Base-by-base conservation (phyloP, 1,139 yeast species). In the Yamadazyma aaseri region DNA sequence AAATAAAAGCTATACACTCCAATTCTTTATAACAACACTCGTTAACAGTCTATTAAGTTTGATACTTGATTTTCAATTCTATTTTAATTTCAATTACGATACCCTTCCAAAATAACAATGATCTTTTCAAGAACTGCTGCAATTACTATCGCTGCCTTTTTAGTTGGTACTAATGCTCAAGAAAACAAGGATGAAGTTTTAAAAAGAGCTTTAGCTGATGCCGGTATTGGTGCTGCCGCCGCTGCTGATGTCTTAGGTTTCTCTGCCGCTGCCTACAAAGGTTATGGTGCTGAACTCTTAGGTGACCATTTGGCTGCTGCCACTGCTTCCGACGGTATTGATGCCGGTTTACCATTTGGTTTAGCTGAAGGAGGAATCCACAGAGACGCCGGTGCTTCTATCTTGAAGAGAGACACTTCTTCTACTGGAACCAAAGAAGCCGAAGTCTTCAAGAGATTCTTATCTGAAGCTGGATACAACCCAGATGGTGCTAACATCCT, bases 191-290 rank as follows among this genome's bases (percentile, higher is more conserved):
- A 25, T 5, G 35, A 31, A 23, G 16, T 43, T 27, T 32, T 42
- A 25, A 49, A 50, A 41, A 47, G 53, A 41, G 43, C 38, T 29
- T 35, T 40, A 18, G 38, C 32, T 20, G 50, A 37, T 11, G 47
- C 43, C 28, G 49, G 46, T 33, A 36, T 38, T 22, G 38, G 37
- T 20, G 46, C 35, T 30, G 37, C 21, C 26, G 49, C 42, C 25
- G 33, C 29, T 17, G 42, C 38, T 26, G 33, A 34, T 12, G 18
- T 41, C 27, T 39, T 40, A 25, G 45, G 44, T 20, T 38, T 34
- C 28, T 29, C 36, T 17, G 46, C 40, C 29, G 40, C 23, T 13
- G 41, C 40, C 29, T 40, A 37, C 41, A 33, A 35, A 14, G 44
- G 41, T 18, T 21, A 24, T 18, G 42, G 30, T 20, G 47, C 41